phyloP scores from a whole-genome alignment of 2,329 filamentous ascomycete species.

The Pyricularia grisea region DNA sequence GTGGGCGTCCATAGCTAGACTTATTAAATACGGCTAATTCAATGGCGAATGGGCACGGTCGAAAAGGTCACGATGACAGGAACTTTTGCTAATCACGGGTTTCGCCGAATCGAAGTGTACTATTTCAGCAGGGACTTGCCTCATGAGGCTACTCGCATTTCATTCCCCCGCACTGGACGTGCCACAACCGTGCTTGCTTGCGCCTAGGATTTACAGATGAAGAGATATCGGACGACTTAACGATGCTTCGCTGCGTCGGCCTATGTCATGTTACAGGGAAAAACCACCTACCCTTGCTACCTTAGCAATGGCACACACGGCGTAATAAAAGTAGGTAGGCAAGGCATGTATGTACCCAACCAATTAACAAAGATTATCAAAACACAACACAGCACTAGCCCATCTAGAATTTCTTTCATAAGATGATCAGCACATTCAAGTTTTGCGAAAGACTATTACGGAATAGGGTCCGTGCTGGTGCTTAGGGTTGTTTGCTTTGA shows the following conservation, averaged over 20 bases:
- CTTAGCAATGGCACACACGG: background rate
- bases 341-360: no score
- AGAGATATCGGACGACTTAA: background rate
- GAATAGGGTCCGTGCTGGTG: background rate
- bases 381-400: background rate
- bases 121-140: background rate
- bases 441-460: background rate
- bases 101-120: background rate
- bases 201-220: background rate
- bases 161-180: background rate
- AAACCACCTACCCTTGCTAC: background rate
- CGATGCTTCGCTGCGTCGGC: background rate
- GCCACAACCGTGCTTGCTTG: background rate
- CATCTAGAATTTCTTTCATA: background rate
- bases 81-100: background rate
- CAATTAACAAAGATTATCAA: background rate
- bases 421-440: background rate
- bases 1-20: background rate
- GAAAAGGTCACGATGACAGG: background rate
- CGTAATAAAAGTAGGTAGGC: background rate
- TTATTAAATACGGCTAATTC: background rate
- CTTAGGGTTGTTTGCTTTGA: background rate
- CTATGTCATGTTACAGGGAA: background rate
- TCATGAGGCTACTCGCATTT: background rate
- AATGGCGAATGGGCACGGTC: background rate